Evolutionary conservation across 2,329 filamentous ascomycete genomes (phyloP).

Genomic region (Xenosphaeropsis pyriputrescens): DNA sequence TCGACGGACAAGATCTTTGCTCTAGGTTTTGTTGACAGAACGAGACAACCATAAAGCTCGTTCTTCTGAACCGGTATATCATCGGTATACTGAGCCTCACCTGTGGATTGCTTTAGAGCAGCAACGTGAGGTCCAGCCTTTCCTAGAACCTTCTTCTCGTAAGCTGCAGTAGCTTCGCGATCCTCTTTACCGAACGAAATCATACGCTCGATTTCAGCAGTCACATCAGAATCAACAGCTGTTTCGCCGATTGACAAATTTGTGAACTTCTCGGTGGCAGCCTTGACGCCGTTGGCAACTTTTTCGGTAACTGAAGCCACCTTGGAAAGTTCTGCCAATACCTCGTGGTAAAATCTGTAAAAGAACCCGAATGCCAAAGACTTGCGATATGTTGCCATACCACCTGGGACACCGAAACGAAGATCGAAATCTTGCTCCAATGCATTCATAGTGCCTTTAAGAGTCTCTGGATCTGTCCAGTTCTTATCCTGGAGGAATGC

Average conservation of each 20-base stretch:
- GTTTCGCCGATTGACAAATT: conserved; percentile 22
- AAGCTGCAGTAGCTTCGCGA: conserved; percentile 56
- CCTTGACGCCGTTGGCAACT: conserved; percentile 16
- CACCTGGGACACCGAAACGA: conserved; percentile 79
- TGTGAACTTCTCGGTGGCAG: conserved; percentile 2
- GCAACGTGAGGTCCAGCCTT: conserved; percentile 80
- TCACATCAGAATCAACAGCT: conserved; percentile 55
- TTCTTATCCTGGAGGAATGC: conserved; percentile 62
- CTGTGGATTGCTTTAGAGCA: conserved; percentile 84
- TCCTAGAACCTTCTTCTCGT: conserved; percentile 70
- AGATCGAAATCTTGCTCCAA: conserved; percentile 85
- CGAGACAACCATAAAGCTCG: conserved; percentile 76
- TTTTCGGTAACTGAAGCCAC: no score
- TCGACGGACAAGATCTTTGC: conserved; percentile 74
- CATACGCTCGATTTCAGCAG: conserved; percentile 72
- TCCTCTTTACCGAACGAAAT: conserved; percentile 75
- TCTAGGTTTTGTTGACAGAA: conserved; percentile 77
- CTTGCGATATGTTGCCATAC: conserved; percentile 94
- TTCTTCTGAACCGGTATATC: conserved; percentile 81
- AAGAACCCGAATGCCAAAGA: conserved; percentile 87
- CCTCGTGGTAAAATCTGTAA: conserved; percentile 91
- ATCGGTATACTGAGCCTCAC: conserved; percentile 92
- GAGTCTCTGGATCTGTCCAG: conserved; percentile 65
- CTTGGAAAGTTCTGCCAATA: conserved; percentile 42
- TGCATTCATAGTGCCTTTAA: conserved; percentile 81